Evolutionary conservation across 116 monocot genomes (phyloP).

Genomic region (Zostera marina): DNA sequence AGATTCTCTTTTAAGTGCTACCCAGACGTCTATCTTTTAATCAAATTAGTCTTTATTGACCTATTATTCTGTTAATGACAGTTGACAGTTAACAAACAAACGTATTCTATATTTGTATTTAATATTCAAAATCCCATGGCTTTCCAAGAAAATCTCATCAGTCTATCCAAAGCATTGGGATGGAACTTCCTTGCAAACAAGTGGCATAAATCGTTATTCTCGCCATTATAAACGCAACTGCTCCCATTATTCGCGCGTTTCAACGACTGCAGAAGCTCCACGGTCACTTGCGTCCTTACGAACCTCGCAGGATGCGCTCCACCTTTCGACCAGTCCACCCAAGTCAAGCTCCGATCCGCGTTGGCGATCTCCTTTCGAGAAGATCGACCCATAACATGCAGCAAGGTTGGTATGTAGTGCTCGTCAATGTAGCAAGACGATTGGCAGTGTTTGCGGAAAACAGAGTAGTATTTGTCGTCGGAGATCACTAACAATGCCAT

Average conservation of each 20-base stretch:
- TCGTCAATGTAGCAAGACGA: constrained; percentile 30
- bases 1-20: not conserved
- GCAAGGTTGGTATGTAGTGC: constrained; percentile 45
- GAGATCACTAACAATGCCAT: constrained; percentile 33
- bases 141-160: constrained; percentile 10
- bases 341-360: constrained; percentile 53
- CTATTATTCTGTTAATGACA: no score
- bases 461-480: constrained; percentile 25
- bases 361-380: constrained; percentile 6
- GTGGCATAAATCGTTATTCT: constrained; percentile 21
- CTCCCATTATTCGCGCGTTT: constrained; percentile 7
- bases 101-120: no score
- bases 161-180: constrained; percentile 19
- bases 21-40: no score
- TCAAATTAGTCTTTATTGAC: no score
- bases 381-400: constrained; percentile 7
- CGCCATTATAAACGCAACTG: constrained; percentile 33
- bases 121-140: constrained; percentile 19
- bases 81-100: no score
- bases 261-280: constrained; percentile 22
- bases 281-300: constrained; percentile 15
- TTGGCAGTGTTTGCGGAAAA: constrained; percentile 23
- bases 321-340: constrained; percentile 50
- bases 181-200: constrained; percentile 52
- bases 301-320: constrained; percentile 43